Evolutionary conservation across 2,329 filamentous ascomycete species (phyloP), one percentile per base, ranked within the genome.

Genomic region (Cadophora sp.): DNA sequence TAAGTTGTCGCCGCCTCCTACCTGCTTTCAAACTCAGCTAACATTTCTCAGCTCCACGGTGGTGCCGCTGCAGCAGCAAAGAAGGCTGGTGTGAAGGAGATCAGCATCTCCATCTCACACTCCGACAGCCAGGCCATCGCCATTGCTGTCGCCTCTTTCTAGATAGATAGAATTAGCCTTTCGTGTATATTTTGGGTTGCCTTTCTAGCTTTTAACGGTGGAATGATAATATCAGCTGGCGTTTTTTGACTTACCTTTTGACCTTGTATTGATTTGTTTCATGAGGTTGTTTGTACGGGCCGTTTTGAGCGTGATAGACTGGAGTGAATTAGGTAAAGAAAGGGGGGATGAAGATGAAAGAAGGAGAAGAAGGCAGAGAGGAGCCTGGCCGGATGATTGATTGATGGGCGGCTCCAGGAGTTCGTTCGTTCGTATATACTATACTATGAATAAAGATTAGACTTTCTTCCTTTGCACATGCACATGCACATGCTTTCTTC

Each of bases 91-190:
- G 89, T 98, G 51, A 97, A 95, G 84, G 89, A 89, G 64, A 90
- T 98, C 71, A 95, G 86, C 72, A 91, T 99, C 73, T 97, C 94
- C 77, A 97, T 99, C 77, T 97, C 95, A 74, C 96, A 99, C 81
- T 96, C 92, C 47, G 95, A 98, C 74, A 90, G 86, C 67, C 96
- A 99, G 81, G 94, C 96, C 68, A 94, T 98, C 76, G 95, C 96
- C 55, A 92, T 99, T 75, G 96, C 96, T 1, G 91, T 97, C 68
- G 91, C 94, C 64, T 90, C 88, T 65, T 91, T 96, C 76, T 94
- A 87, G 45, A 66, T 50, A 64, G 33, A 58, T 11, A 39, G 33
- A 41, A 43, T 30, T 65, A 27, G 41, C 41, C 43, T 58, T 65
- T 63, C 59, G 60, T 65, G 63, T 68, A 65, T 60, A 65, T 63